phyloP scores from a whole-genome alignment of 805 yeast genomes.

The Lipomyces spencermartinsiae region DNA sequence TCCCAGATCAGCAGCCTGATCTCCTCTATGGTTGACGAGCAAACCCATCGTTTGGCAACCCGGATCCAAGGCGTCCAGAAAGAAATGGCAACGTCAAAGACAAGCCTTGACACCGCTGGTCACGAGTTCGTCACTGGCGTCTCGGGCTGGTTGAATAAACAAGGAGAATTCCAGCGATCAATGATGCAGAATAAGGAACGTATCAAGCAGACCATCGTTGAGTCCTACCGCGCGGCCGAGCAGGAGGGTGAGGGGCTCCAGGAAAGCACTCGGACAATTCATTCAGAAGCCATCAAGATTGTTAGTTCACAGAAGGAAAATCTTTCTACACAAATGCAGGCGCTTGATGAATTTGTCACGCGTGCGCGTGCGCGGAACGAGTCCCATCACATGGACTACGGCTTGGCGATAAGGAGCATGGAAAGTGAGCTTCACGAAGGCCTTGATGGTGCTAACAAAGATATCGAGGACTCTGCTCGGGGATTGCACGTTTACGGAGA shows the following conservation, averaged over 20 bases:
- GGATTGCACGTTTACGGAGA: slow-evolving; percentile 24
- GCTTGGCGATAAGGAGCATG: slow-evolving; percentile 10
- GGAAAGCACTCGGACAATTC: slow-evolving; percentile 30
- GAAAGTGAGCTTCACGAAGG: slow-evolving; percentile 16
- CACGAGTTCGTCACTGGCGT: slow-evolving; percentile 31
- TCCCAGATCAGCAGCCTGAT: slow-evolving; percentile 26
- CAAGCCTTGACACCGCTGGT: slow-evolving; percentile 22
- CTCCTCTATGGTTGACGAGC: slow-evolving; percentile 15
- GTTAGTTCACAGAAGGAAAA: slow-evolving; percentile 34
- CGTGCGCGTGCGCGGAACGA: slow-evolving; percentile 38
- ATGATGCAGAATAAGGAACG: slow-evolving; percentile 31
- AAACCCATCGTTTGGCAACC: slow-evolving; percentile 24
- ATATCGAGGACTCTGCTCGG: slow-evolving; percentile 26
- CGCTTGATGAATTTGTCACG: slow-evolving; percentile 33
- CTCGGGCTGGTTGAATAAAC: slow-evolving; percentile 28
- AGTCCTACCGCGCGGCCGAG: slow-evolving; percentile 31
- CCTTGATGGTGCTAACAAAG: slow-evolving; percentile 9
- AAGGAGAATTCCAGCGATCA: slow-evolving; percentile 26
- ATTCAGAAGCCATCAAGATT: slow-evolving; percentile 32
- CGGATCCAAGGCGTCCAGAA: slow-evolving; percentile 8
- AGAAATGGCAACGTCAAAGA: slow-evolving; percentile 16
- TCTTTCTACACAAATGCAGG: slow-evolving; percentile 33
- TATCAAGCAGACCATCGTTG: slow-evolving; percentile 35
- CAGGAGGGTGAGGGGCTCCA: slow-evolving; percentile 31
- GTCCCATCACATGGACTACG: slow-evolving; percentile 27